Conservation (phyloP, 2,329 filamentous ascomycete genomes). For the Pestalotiopsis sp. region DNA sequence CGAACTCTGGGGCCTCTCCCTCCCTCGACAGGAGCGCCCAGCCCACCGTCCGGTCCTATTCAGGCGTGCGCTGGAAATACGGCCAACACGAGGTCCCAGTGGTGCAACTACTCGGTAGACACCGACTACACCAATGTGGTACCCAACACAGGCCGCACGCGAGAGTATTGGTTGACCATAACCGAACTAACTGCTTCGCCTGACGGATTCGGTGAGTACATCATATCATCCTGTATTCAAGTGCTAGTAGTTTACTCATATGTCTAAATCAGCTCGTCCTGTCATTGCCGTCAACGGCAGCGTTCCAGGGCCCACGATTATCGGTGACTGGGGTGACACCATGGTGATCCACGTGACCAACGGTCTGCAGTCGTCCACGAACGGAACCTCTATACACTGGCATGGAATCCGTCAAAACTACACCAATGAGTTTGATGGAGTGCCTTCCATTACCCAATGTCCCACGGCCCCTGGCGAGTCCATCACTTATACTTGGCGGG, state of each 20-base stretch:
- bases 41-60: not conserved
- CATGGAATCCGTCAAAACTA: slow-evolving; percentile 63
- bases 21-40: not conserved
- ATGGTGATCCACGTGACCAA: slow-evolving; percentile 55
- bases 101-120: slow-evolving; percentile 44
- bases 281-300: slow-evolving; percentile 44
- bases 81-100: slow-evolving; percentile 28
- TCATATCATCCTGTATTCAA: not conserved
- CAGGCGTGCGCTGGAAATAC: slow-evolving; percentile 23
- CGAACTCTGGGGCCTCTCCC: slow-evolving; percentile 2
- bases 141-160: slow-evolving; percentile 42
- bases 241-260: not conserved
- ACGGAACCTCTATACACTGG: slow-evolving; percentile 67
- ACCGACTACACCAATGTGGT: slow-evolving; percentile 36
- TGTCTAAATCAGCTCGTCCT: not conserved
- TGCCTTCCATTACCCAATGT: slow-evolving; percentile 51
- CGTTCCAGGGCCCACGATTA: slow-evolving; percentile 27
- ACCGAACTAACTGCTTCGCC: slow-evolving; percentile 34
- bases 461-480: slow-evolving; percentile 52
- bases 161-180: slow-evolving; percentile 40
- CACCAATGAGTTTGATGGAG: slow-evolving; percentile 60
- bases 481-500: slow-evolving; percentile 60
- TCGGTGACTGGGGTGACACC: slow-evolving; percentile 49
- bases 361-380: slow-evolving; percentile 39
- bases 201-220: slow-evolving; percentile 36